Percentiles rank a stretch among this genome's conserved stretches.
Evolutionary conservation across 176 grass and related monocot species (phyloP).

Genomic region (Leersia perrieri): DNA sequence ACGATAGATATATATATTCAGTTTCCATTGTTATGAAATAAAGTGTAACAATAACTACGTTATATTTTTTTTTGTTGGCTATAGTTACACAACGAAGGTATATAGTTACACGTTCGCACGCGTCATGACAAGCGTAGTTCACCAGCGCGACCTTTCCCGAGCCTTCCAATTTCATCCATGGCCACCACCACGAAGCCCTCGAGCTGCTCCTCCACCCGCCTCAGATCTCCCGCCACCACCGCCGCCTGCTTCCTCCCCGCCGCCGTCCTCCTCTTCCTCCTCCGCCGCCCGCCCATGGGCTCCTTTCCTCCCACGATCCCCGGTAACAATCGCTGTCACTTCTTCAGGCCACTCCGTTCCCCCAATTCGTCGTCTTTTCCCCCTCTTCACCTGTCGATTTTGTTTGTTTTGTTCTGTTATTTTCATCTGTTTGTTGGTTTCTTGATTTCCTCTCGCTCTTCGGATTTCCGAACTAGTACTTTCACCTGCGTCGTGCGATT

Average conservation of each 20-base stretch:
- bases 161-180: constrained; percentile 28
- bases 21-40: no score
- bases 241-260: constrained; percentile 59
- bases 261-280: constrained; percentile 40
- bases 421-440: background rate
- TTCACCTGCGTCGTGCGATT: background rate
- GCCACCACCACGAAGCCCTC: constrained; percentile 26
- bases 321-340: background rate
- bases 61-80: no score
- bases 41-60: no score
- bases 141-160: no score
- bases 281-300: constrained; percentile 43
- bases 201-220: constrained; percentile 3
- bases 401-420: no score
- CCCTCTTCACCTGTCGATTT: background rate
- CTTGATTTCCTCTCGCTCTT: background rate
- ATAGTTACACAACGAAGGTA: no score
- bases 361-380: no score
- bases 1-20: no score
- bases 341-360: no score
- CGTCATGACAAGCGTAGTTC: no score
- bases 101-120: no score
- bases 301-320: constrained; percentile 20
- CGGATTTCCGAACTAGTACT: no score
- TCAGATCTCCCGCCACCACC: constrained; percentile 49